Evolutionary conservation across 371 early-diverging fungal genomes (phyloP).

Genomic region (Rhizopus stolonifer): DNA sequence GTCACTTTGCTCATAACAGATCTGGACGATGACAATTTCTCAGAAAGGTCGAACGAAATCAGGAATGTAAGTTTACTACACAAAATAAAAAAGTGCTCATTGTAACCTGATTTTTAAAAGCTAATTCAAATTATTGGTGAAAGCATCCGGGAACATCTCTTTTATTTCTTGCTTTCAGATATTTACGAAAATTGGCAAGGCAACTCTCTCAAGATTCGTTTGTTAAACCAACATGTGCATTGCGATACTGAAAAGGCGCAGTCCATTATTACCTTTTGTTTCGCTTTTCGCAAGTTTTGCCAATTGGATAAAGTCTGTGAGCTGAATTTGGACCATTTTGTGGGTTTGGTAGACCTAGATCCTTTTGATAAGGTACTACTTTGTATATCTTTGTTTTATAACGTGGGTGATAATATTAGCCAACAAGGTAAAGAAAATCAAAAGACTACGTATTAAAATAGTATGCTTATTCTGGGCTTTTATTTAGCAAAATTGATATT

Average conservation of each 20-base stretch:
- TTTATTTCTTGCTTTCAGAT: constrained; percentile 53
- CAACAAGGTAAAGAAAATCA: constrained; percentile 50
- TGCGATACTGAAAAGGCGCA: constrained; percentile 32
- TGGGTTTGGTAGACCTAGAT: constrained; percentile 40
- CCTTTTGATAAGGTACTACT: constrained; percentile 47
- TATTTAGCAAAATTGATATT: constrained; percentile 27
- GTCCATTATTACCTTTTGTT: constrained; percentile 46
- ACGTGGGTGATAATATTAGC: constrained; percentile 34
- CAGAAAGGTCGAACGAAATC: constrained; percentile 52
- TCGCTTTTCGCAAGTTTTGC: constrained; percentile 41
- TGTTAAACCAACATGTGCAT: constrained; percentile 42
- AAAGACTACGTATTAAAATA: too few relatives aligned
- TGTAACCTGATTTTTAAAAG: constrained; percentile 24
- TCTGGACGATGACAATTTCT: constrained; percentile 54
- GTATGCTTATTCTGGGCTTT: constrained; percentile 1
- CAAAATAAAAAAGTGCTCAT: neutral
- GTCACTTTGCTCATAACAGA: constrained; percentile 55
- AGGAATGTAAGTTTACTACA: constrained; percentile 46
- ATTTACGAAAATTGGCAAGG: constrained; percentile 23
- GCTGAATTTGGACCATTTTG: constrained; percentile 47
- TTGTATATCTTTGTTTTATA: constrained; percentile 44
- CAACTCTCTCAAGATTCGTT: constrained; percentile 39
- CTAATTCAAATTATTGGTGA: constrained; percentile 59
- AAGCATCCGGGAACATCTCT: constrained; percentile 54
- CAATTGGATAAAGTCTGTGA: constrained; percentile 41